Evolutionary conservation across 2,329 filamentous ascomycete genomes (phyloP).

Genomic region (Colletotrichum sansevieriae): DNA sequence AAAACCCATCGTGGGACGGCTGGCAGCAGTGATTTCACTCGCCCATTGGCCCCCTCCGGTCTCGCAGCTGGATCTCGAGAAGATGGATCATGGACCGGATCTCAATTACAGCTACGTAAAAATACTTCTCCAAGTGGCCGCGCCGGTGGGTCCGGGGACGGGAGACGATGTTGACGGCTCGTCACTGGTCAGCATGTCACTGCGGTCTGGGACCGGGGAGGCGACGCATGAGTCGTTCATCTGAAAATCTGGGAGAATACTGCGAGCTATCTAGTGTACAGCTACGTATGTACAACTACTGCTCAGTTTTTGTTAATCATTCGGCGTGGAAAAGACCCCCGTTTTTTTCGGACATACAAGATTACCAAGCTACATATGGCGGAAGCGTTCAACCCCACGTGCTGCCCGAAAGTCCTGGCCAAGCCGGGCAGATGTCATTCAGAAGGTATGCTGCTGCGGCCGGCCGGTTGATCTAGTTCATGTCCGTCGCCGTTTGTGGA

Average conservation of each 20-base stretch:
- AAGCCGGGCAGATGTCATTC: not conserved
- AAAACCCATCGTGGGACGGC: not conserved
- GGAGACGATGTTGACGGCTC: not conserved
- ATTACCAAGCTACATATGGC: too few relatives aligned
- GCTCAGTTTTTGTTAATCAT: too few relatives aligned
- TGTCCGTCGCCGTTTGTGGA: slow-evolving; percentile 3
- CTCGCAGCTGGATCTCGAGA: slow-evolving; percentile 8
- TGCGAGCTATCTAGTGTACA: not conserved
- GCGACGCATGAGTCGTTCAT: slow-evolving; percentile 32
- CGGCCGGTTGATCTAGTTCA: not conserved
- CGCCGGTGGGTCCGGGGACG: slow-evolving; percentile 28
- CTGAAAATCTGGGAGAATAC: slow-evolving; percentile 5
- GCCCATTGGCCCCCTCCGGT: slow-evolving; percentile 13
- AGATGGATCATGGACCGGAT: slow-evolving; percentile 11
- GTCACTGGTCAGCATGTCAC: slow-evolving; percentile 5
- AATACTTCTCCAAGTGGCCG: slow-evolving; percentile 17
- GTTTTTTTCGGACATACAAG: too few relatives aligned
- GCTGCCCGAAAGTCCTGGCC: slow-evolving; percentile 10
- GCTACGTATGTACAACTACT: too few relatives aligned
- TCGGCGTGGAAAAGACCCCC: too few relatives aligned
- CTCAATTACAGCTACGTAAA: slow-evolving; percentile 34
- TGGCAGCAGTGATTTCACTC: not conserved
- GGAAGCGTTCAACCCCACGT: slow-evolving; percentile 4
- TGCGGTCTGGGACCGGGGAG: not conserved
- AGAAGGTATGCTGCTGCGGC: not conserved